phyloP scores from a whole-genome alignment of 225 moss, liverwort and hornwort genomes.

The Takakia lepidozioides region DNA sequence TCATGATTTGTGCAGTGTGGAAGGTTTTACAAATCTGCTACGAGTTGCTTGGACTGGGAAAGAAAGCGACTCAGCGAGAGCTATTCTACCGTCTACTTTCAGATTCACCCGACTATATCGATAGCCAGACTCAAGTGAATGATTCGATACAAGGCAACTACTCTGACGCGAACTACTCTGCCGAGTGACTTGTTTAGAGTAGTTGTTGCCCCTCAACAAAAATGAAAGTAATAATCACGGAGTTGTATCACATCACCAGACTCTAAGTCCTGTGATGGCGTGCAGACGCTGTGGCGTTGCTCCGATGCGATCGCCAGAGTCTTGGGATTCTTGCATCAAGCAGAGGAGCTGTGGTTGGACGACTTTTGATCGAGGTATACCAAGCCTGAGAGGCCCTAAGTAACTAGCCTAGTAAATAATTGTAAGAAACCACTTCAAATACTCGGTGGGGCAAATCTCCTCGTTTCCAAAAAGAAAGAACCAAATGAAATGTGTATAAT shows the following conservation, averaged over 20 bases:
- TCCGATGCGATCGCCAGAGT: constrained; percentile 75
- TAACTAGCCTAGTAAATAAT: no score
- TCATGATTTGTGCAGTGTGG: constrained; percentile 53
- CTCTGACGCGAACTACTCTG: no score
- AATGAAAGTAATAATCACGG: no score
- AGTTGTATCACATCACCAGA: no score
- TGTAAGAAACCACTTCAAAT: no score
- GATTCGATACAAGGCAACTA: constrained; percentile 70
- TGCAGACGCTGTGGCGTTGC: constrained; percentile 74
- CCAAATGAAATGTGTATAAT: no score
- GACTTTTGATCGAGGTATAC: constrained; percentile 76
- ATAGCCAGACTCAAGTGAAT: constrained; percentile 60
- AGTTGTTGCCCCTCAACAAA: no score
- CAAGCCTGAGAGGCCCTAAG: no score
- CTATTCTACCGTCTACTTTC: constrained; percentile 66
- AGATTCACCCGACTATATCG: constrained; percentile 28
- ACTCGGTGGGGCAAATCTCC: no score
- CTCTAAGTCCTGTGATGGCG: not conserved
- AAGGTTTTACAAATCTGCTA: constrained; percentile 86
- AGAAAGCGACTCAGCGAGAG: constrained; percentile 73
- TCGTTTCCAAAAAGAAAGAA: no score
- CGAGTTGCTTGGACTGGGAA: constrained; percentile 64
- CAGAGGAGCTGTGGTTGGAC: constrained; percentile 70
- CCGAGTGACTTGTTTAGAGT: no score
- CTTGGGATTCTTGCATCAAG: constrained; percentile 85